A percentile compares a stretch with the other conserved stretches of the same genome.
These are phyloP conservation scores for Claviceps sp. DNA, from an alignment of 2,329 filamentous ascomycete species.

Conservation along the genomic window DNA sequence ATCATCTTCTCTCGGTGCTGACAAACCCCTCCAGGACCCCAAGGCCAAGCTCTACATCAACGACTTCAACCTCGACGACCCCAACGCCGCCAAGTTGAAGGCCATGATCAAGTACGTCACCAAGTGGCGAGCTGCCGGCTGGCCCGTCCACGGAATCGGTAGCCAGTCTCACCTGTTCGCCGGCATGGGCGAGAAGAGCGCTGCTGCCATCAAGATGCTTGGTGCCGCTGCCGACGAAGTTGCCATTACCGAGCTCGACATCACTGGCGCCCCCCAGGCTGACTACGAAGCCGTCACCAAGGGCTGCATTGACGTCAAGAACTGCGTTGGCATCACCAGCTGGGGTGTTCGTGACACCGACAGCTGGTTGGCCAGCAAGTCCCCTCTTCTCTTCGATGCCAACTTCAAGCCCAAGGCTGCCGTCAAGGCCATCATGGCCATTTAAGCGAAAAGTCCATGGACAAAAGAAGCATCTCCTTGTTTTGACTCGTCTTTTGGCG, in stretches of 20 bases:
- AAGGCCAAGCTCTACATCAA: conserved; percentile 62
- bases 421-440: background rate
- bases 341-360: conserved; percentile 39
- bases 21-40: conserved; percentile 34
- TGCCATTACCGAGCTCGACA: conserved; percentile 57
- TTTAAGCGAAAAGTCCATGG: too few relatives aligned
- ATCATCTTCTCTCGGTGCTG: background rate
- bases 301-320: conserved; percentile 42
- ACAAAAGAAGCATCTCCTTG: background rate
- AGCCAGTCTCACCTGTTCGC: background rate
- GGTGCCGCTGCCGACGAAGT: conserved; percentile 39
- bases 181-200: conserved; percentile 24
- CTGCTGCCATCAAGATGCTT: conserved; percentile 37
- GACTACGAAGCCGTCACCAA: conserved; percentile 47
- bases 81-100: conserved; percentile 42
- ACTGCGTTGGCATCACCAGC: conserved; percentile 54
- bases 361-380: conserved; percentile 32
- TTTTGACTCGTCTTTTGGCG: background rate
- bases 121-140: conserved; percentile 43
- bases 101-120: conserved; percentile 46
- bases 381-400: conserved; percentile 40
- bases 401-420: conserved; percentile 18
- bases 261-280: conserved; percentile 37
- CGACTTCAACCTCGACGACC: conserved; percentile 54
- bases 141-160: background rate